Base-by-base conservation (phyloP, 306 rosid genomes). In the Chamaecrista fasciculata region DNA sequence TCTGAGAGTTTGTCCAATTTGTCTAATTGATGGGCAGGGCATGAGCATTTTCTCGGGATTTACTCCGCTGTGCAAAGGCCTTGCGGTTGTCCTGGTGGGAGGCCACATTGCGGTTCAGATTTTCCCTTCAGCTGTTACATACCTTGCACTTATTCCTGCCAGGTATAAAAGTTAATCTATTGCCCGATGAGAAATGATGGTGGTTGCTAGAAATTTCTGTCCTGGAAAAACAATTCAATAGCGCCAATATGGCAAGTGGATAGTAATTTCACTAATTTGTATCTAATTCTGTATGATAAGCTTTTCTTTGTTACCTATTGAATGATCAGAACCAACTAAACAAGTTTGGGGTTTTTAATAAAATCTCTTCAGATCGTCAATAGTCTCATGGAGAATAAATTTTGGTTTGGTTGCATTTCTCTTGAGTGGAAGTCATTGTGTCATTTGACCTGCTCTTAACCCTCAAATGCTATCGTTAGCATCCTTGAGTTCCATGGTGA, bases 81-180 rank as follows among this genome's bases (percentile, higher is more conserved):
- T 91, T 2, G 94, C 94, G 11, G 94, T 89, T 36, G 87, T 89
- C 1, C 88, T 91, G 8, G 71, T 91, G 23, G 81, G 74, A 9
- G 89, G 81, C 26, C 94, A 91, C 89, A 74, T 91, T 78, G 64
- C 81, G 39, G 70, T 89, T 72, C 96, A 79, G 70, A 25, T 89
- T 67, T 73, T 91, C 62, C 97, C 97, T 63, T 74, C 76, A 3
- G 80, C 86, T 66, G 57, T 89, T 71, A 4, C 46, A 58, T 91
- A 91, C 56, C 85, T 91, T 5, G 94, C 97, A 47, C 97, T 91
- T 63, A 89, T 91, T 78, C 97, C 97, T 69, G 91, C 97, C 76
- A 86, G 91, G 97, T 78, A 62, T 40, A 25, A 20, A 5, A 20
- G 3, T 44, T 12, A 15, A 42, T 42, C 55, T 8, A 59, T 8